These are phyloP conservation scores for Ophiobolus disseminans DNA, from an alignment of 2,329 filamentous ascomycete genomes.

Conservation along the genomic window DNA sequence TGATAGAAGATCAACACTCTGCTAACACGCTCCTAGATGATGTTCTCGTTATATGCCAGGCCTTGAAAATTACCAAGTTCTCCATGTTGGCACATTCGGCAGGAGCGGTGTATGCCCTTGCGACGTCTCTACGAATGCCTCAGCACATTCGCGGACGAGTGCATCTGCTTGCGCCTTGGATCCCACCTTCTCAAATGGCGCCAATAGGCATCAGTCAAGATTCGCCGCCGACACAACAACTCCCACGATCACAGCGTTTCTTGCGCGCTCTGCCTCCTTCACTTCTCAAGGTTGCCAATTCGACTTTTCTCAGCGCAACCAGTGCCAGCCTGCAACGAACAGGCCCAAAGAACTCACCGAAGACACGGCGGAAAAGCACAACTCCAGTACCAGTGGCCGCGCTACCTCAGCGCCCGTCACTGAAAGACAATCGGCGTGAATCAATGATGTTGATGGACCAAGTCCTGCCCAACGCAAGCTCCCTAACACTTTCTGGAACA, in stretches of 20 bases:
- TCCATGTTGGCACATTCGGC: constrained; percentile 96
- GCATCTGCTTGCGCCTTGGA: constrained; percentile 94
- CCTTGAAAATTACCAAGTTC: constrained; percentile 92
- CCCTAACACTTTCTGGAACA: constrained; percentile 35
- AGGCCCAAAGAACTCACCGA: constrained; percentile 61
- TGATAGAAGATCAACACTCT: neutral
- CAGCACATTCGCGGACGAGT: constrained; percentile 94
- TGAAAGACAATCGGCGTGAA: constrained; percentile 50
- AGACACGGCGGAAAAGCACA: constrained; percentile 41
- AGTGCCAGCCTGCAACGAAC: constrained; percentile 74
- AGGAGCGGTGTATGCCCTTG: constrained; percentile 95
- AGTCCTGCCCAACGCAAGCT: constrained; percentile 50
- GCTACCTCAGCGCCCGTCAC: constrained; percentile 21
- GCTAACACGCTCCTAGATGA: constrained; percentile 63
- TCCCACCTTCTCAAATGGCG: constrained; percentile 73
- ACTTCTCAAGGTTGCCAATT: constrained; percentile 91
- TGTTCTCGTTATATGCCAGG: constrained; percentile 91
- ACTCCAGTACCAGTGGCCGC: constrained; percentile 24
- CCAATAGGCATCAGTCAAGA: constrained; percentile 69
- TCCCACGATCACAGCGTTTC: constrained; percentile 91
- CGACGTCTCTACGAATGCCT: constrained; percentile 92
- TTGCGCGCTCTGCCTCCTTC: constrained; percentile 88
- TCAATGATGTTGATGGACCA: constrained; percentile 60
- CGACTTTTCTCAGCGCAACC: constrained; percentile 91
- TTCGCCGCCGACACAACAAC: constrained; percentile 79